Evolutionary conservation across 257 asterid genomes (phyloP), one percentile per base, ranked within the genome.

Genomic region (Solanum dulcamara): DNA sequence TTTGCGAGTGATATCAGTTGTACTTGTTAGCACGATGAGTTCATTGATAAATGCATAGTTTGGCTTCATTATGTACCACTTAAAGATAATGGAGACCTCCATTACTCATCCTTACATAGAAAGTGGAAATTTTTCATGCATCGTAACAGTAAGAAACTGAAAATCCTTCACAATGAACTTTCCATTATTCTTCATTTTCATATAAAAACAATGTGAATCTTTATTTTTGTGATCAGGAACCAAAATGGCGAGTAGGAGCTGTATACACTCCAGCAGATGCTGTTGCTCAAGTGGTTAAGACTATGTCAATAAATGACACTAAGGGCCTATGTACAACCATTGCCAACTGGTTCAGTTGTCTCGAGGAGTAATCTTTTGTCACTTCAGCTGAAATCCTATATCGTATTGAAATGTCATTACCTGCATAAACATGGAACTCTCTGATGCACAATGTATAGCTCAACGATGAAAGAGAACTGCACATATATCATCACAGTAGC

Each of bases 261-360:
- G 91, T 92, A 83, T 96, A 95, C 90, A 95, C 99, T n/a, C 98
- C 99, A 83, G 97, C 93, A 30, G 98, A 96, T 89, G 99, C 98
- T 22, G 87, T 96, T 83, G 99, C 94, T 83, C 99, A 96, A 92
- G 94, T 91, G 60, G 90, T 96, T 30, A 94, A 94, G 89, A 83
- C 96, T 20, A 57, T 93, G 74, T 91, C 98, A 42, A 84, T 95
- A 10, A 92, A 92, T 81, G 98, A 96, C 80, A 90, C 93, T 53
- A 91, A 93, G 84, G 92, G 90, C 80, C 93, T 96, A 9, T 84
- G 93, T 33, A 87, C 90, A 83, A 93, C 97, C 72, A 92, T 95
- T 85, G 74, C 84, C 42, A 87, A 87, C 88, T 96, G 98, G 98
- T 92, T 96, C 81, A 84, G 46, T 83, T n/a, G 77, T 88, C 91